Evolutionary conservation across 83 land plant genomes (phyloP), one percentile per base, ranked within the genome.

Genomic region (Picea mariana): DNA sequence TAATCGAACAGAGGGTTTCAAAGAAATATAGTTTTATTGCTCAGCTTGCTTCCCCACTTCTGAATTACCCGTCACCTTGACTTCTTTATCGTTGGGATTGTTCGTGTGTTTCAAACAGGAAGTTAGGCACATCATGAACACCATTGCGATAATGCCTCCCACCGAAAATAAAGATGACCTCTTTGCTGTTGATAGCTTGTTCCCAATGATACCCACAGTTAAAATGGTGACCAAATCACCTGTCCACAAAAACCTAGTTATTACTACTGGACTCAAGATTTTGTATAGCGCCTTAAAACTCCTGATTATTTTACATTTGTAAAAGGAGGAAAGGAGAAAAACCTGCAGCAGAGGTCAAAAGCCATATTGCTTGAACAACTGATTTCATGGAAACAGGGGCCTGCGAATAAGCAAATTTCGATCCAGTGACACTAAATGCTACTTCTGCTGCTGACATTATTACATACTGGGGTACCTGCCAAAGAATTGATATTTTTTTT

Each of bases 371-470:
- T 67, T 87, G 88, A 59, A 87, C 86, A 17, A 87, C 81, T 3
- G 88, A 77, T 27, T 87, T 87, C 88, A 87, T 87, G 20, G 88
- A 84, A 44, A 80, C 68, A 21, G 88, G 88, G 55, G 88, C 86
- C 86, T 87, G 88, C 6, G 86, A 87, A 75, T 87, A 87, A 17
- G 88, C 86, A 84, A 87, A 87, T 69, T 87, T 83, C 24, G 81
- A 80, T 15, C 88, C 88, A 38, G 88, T 84, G 21, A 87, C 78
- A 77, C 86, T 84, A 67, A 87, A 87, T 66, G 81, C n/a, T 24
- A 87, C 81, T 63, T 87, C 86, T 49, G 86, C 86, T 49, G 86
- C 80, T 60, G 88, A 81, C 17, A 87, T 60, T 27, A 84, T 24
- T 23, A 87, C 49, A 24, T 81, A 66, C 79, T 87, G 88, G 18